Evolutionary conservation across 768 basidiomycete genomes (phyloP).

Genomic region (Pleurotus eryngii): DNA sequence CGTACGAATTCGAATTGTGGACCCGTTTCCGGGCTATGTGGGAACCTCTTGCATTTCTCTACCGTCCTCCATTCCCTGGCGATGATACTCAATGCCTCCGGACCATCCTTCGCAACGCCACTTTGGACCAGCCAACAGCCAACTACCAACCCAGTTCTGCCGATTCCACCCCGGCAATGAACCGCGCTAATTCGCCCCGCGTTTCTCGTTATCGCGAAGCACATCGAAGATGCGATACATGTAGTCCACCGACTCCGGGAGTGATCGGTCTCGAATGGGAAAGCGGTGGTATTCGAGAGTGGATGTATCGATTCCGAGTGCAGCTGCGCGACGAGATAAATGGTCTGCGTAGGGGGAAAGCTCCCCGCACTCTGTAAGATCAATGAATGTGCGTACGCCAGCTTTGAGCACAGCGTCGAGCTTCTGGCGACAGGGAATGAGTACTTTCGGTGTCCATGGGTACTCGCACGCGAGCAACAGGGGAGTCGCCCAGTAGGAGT

Average conservation of each 20-base stretch:
- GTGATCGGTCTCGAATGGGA: conserved; percentile 69
- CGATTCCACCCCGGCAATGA: conserved; percentile 79
- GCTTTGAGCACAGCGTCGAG: conserved; percentile 69
- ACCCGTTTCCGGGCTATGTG: conserved; percentile 77
- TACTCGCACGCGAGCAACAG: conserved; percentile 78
- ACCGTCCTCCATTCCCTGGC: conserved; percentile 71
- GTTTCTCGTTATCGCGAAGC: conserved; percentile 54
- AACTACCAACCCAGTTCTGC: conserved; percentile 53
- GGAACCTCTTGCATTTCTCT: conserved; percentile 74
- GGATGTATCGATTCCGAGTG: conserved; percentile 51
- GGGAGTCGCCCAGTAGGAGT: conserved; percentile 81
- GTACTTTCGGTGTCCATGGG: conserved; percentile 59
- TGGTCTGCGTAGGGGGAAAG: conserved; percentile 59
- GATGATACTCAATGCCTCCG: conserved; percentile 61
- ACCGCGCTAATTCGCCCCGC: conserved; percentile 66
- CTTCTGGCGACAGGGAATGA: conserved; percentile 54
- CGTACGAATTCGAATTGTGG: conserved; percentile 74
- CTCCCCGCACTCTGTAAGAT: conserved; percentile 81
- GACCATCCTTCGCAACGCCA: conserved; percentile 56
- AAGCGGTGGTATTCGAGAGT: conserved; percentile 75
- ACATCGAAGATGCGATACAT: conserved; percentile 59
- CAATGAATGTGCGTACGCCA: conserved; percentile 79
- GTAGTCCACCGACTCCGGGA: conserved; percentile 57
- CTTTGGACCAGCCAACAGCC: conserved; percentile 79
- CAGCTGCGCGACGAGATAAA: conserved; percentile 49